Evolutionary conservation across 2,329 filamentous ascomycete genomes (phyloP).

Genomic region (Helotiales sp.): DNA sequence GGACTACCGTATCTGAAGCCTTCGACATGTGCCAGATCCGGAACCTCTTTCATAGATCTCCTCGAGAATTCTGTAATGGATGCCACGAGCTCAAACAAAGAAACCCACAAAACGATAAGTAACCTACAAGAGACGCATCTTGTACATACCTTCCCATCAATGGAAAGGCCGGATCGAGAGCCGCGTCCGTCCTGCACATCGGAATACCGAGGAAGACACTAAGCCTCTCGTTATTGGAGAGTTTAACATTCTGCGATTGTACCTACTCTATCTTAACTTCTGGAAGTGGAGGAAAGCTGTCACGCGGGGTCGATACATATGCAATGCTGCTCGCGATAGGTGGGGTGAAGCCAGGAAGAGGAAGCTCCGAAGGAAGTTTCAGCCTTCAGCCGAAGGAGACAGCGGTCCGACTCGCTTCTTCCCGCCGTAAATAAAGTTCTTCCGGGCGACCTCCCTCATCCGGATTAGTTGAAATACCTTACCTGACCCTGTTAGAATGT

Average conservation of each 20-base stretch:
- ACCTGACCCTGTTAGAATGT: not conserved
- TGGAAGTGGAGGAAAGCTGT: not conserved
- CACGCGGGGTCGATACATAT: not conserved
- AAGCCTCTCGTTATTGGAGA: not conserved
- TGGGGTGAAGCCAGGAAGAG: not conserved
- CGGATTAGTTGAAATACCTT: not conserved
- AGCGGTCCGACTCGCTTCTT: slow-evolving; percentile 10
- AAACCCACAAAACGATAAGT: not conserved
- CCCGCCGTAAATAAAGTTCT: slow-evolving; percentile 12
- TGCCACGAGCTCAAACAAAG: not conserved
- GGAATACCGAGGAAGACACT: not conserved
- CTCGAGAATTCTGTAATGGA: not conserved
- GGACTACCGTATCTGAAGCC: not conserved
- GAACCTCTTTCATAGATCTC: not conserved
- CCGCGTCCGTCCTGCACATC: not conserved
- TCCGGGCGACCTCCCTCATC: slow-evolving; percentile 2
- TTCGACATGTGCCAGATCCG: not conserved
- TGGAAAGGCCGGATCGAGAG: not conserved
- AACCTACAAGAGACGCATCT: not conserved
- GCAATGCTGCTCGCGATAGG: not conserved
- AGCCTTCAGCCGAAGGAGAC: slow-evolving; percentile 2
- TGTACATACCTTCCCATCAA: not conserved
- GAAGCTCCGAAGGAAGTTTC: slow-evolving; percentile 8
- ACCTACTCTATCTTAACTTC: not conserved
- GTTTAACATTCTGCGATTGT: not conserved